Evolutionary conservation across 371 early-diverging fungal genomes (phyloP), one percentile per base, ranked within the genome.

Genomic region (Chytridium lagenaria): DNA sequence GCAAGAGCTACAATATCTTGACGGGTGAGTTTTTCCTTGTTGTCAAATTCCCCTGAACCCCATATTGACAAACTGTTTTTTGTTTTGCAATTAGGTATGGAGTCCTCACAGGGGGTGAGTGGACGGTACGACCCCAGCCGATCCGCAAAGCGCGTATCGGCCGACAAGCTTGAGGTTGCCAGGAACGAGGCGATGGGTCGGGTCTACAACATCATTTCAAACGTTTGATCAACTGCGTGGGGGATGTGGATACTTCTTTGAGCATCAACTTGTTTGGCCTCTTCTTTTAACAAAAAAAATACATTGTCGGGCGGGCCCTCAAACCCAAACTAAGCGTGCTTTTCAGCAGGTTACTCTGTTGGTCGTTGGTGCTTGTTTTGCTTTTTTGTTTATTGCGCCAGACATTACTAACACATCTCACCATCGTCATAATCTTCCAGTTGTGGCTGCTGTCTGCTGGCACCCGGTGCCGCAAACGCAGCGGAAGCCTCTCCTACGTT

Each of bases 181-280:
- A 31, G 50, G 50, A 66, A 66, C 28, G 55, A 31, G 34, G 34
- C 44, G 15, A 52, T 52, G 12, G 55, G 55, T 5, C 61, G 61
- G 23, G 23, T 28, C 28, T 71, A 71, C 65, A 71, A 71, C 71
- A 71, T 71, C 38, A 71, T 71, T 44, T 71, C 71, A 22, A 71
- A 71, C 51, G 38, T 37, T 23, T 71, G 59, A 61, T 33, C 12
- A 19, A 44, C 16, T n/a, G 26, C 5, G 12, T n/a, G 55, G n/a
- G 5, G 55, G 55, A 52, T n/a, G 55, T 52, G 12, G 44, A 44
- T 44, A 19, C 12, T 5, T 52, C 16, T 10, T 52, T 26, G 55
- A 26, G 55, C 12, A 52, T 5, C 26, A 52, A 22, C 5, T 52
- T 10, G 12, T n/a, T 52, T 44, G 44, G 44, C 7, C 44, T 12